Conservation (phyloP, 352 stramenopile species). For the Globisporangium nunn region DNA sequence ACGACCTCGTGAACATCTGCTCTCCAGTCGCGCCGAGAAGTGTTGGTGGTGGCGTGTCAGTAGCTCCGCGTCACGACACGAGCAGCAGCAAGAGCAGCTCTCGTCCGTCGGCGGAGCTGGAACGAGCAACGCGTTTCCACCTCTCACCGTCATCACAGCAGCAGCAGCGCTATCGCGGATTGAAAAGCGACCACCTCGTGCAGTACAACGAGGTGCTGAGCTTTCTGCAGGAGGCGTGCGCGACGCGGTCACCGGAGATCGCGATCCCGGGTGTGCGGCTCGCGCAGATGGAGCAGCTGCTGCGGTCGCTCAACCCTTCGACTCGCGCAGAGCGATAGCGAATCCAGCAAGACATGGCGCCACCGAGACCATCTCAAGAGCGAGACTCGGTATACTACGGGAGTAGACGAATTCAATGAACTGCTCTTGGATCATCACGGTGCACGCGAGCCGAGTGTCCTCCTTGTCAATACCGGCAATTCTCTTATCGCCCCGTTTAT, state of each 20-base stretch:
- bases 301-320: slow-evolving; percentile 28
- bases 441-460: too few species aligned
- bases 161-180: background rate
- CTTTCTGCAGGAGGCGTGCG: slow-evolving; percentile 28
- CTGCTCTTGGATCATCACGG: too few species aligned
- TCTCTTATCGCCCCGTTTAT: too few species aligned
- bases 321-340: background rate
- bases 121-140: too few species aligned
- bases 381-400: too few species aligned
- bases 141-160: background rate
- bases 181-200: slow-evolving; percentile 21
- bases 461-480: too few species aligned
- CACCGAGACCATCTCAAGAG: too few species aligned
- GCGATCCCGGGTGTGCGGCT: slow-evolving; percentile 26
- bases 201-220: slow-evolving; percentile 35
- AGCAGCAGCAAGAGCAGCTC: background rate
- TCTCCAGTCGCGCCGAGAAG: slow-evolving; percentile 16
- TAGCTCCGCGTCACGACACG: background rate
- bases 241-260: slow-evolving; percentile 19
- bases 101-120: too few species aligned
- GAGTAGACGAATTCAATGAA: too few species aligned
- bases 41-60: background rate
- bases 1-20: slow-evolving; percentile 26
- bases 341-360: too few species aligned
- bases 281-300: slow-evolving; percentile 36